These are phyloP conservation scores for Cytauxzoon felis DNA, from an alignment of 169 alveolate species.

Conservation along the genomic window DNA sequence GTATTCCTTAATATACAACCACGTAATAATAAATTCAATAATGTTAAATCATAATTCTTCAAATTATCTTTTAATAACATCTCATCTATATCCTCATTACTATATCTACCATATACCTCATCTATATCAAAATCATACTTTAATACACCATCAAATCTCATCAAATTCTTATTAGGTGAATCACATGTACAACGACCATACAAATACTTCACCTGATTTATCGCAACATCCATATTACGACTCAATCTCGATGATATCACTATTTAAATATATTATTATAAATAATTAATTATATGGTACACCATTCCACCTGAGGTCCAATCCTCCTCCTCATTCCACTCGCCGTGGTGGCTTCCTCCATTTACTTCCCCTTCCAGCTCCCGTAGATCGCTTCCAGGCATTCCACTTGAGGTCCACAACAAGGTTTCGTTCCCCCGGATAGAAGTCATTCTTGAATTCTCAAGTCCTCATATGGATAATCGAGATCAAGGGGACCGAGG, in stretches of 20 bases:
- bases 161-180: slow-evolving; percentile 49
- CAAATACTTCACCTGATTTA: slow-evolving; percentile 25
- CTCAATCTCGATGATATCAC: too few relatives aligned
- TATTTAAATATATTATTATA: too few relatives aligned
- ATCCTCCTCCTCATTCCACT: too few relatives aligned
- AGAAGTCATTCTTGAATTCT: too few relatives aligned
- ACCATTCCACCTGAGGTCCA: too few relatives aligned
- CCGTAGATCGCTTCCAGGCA: too few relatives aligned
- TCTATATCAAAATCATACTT: neutral
- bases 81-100: neutral
- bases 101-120: neutral
- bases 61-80: neutral
- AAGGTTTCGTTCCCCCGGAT: too few relatives aligned
- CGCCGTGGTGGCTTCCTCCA: too few relatives aligned
- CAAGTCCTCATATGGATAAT: too few relatives aligned
- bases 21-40: slow-evolving; percentile 79
- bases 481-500: too few relatives aligned
- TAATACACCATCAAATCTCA: slow-evolving; percentile 50
- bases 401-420: too few relatives aligned
- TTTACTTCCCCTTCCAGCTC: too few relatives aligned
- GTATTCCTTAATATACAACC: slow-evolving; percentile 91
- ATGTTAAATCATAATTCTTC: slow-evolving; percentile 20
- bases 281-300: slow-evolving; percentile 8
- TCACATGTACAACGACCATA: slow-evolving; percentile 32
- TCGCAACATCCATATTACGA: slow-evolving; percentile 27